Conservation (phyloP, 257 asterid species). For the Capsicum rhomboideum region DNA sequence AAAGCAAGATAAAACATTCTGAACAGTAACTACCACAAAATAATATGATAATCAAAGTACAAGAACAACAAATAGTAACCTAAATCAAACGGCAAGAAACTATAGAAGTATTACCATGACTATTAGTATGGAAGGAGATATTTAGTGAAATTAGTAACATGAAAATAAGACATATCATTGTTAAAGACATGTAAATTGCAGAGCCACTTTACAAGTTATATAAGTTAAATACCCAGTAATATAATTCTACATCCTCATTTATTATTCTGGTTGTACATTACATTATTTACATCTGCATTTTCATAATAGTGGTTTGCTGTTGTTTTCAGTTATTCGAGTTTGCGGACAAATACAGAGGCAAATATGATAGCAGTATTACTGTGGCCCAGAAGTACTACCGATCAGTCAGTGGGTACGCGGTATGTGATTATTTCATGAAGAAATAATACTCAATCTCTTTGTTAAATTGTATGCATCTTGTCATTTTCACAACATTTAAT, state of each 20-base stretch:
- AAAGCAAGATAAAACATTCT: too few species aligned
- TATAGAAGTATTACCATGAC: too few species aligned
- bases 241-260: neutral
- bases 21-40: too few species aligned
- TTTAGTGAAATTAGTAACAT: neutral
- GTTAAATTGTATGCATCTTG: neutral
- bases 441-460: neutral
- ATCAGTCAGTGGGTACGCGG: constrained; percentile 94
- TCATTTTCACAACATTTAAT: neutral
- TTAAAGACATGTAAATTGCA: too few species aligned
- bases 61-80: too few species aligned
- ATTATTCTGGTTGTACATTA: neutral
- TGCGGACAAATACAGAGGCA: constrained; percentile 95
- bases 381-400: constrained; percentile 90
- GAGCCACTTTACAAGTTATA: too few species aligned
- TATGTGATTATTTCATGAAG: constrained; percentile 29
- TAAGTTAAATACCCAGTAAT: neutral
- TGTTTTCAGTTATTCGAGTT: constrained; percentile 74
- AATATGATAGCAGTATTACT: constrained; percentile 86
- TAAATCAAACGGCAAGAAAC: too few species aligned
- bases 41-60: too few species aligned
- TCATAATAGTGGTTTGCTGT: neutral
- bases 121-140: too few species aligned
- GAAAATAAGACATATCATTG: too few species aligned
- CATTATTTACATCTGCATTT: neutral